Evolutionary conservation across 1,139 yeast genomes (phyloP), one percentile per base, ranked within the genome.

Genomic region (Kurtzmaniella quercitrusa): DNA sequence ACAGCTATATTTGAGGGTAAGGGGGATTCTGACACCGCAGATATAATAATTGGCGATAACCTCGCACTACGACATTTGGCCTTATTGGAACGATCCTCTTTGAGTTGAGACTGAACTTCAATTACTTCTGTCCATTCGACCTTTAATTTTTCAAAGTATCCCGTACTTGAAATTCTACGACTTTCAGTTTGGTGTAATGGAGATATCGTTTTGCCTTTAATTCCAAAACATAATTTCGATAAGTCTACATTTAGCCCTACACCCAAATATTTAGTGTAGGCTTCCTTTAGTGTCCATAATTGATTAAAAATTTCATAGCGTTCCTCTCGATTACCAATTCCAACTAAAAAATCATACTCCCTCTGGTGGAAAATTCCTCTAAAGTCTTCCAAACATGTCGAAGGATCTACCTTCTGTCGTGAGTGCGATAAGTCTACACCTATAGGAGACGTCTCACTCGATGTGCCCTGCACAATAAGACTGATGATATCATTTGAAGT

Each of bases 251-350:
- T 77, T 23, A 85, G 62, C 0, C 94, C 93, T 16, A 71, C 61
- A 0, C 93, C 93, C 5, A 75, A 50, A 21, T 70, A 71, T 53
- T 85, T 85, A 2, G 84, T 74, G 50, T 79, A 83, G 29, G 86
- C 77, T 56, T 85, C 94, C 54, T 85, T 85, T 44, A 85, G 57
- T 0, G 93, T 83, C 94, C 93, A 85, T 29, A 75, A 67, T 42
- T 77, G 79, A 27, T 82, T 77, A 56, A 75, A 80, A 2, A 55
- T 38, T 12, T 50, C 42, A 50, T 71, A 71, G 39, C 64, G 43
- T 2, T 45, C 19, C 1, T 46, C 40, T 2, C 46, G 11, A 34
- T 58, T 58, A 0, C 39, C 38, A 2, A 58, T 46, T 1, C 11
- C 31, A 11, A 47, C 44, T 19, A 82, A 49, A 16, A 62, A 55